Base-by-base conservation (phyloP, 371 early-diverging fungal species). In the Apophysomyces ossiformis region DNA sequence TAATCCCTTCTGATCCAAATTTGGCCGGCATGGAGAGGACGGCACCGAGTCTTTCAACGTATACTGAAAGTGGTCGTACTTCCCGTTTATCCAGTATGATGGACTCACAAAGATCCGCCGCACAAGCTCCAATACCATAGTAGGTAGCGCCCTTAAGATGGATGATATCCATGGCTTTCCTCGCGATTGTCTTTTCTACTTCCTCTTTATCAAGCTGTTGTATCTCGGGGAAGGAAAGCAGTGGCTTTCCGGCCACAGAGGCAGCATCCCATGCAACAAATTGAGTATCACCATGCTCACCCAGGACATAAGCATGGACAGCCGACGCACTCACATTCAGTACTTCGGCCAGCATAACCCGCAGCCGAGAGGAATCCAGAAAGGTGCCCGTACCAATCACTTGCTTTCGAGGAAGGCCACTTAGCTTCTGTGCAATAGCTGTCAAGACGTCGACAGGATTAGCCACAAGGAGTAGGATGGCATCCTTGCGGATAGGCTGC, bases 371-470 rank as follows among this genome's bases (percentile, higher is more conserved):
- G 0, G 93, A 83, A 70, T 95, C 96, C 43, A 95, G 71, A 61
- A 89, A 92, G 0, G 96, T 95, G 15, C 96, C 95, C 0, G 93
- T 90, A 35, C 96, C 96, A 67, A 95, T 81, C 16, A 95, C 95
- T 68, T 94, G 95, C 13, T 72, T 74, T 18, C 75, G 75, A 18
- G 94, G 94, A 37, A 95, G 77, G 0, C 93, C 93, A 35, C 90
- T 87, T 2, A 92, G 72, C 67, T 90, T 89, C 58, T 93, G 93
- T 5, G 95, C 92, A 76, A 95, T 89, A 47, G 78, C 80, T 2
- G 96, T 93, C 70, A 95, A 80, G 43, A 92, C 79, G 69, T 95
- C 95, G 39, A 93, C 80, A 1, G 95, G 95, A 66, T 95, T 95
- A 37, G 94, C 85, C 5, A 95, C 94, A 54, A 95, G 68, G 43